Base-by-base conservation (phyloP, 495 filamentous ascomycete genomes). In the Hypoxylon perforatum region DNA sequence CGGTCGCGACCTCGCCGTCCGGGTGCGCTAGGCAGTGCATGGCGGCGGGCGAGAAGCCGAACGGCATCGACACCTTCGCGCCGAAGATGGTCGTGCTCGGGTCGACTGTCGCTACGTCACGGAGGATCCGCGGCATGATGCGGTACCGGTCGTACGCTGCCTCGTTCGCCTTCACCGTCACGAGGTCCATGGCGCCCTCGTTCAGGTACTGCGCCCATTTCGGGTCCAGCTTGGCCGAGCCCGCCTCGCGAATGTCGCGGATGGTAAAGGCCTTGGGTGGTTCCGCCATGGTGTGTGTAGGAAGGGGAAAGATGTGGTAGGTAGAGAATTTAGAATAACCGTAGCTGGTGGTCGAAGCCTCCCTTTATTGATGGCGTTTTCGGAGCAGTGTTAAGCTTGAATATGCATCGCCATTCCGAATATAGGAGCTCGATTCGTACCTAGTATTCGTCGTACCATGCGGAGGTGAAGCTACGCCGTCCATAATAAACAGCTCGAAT, bases 111-210 rank as follows among this genome's bases (percentile, higher is more conserved):
- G 78, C 79, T 22, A 87, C 84, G 62, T 88, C 81, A 50, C 76
- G 71, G 0, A 89, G 75, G 14, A 87, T 77, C n/a, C 86, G 78
- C 5, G 85, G 84, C 4, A 83, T 77, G 36, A 89, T 78, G 33
- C 78, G 81, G 59, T 87, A 88, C 10, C 80, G 79, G 60, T 81
- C 73, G 57, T 74, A 87, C n/a, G 82, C 83, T 9, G 75, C 72
- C 55, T 81, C 73, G 56, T 87, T 86, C 30, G 86, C 85, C 11
- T 73, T 74, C 0, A 86, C 68, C 47, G 72, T 65, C 15, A 73
- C 66, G 23, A 71, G 42, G 25, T 71, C 67, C 67, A 71, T 71
- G 4, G 66, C 66, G 2, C 68, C 68, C 30, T 65, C 68, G 39
- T 72, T 72, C 53, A 52, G 69, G 63, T 77, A 75, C 18, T 77